These are phyloP conservation scores for Neurospora sp. DNA, from an alignment of 495 filamentous ascomycete species.

Conservation along the genomic window DNA sequence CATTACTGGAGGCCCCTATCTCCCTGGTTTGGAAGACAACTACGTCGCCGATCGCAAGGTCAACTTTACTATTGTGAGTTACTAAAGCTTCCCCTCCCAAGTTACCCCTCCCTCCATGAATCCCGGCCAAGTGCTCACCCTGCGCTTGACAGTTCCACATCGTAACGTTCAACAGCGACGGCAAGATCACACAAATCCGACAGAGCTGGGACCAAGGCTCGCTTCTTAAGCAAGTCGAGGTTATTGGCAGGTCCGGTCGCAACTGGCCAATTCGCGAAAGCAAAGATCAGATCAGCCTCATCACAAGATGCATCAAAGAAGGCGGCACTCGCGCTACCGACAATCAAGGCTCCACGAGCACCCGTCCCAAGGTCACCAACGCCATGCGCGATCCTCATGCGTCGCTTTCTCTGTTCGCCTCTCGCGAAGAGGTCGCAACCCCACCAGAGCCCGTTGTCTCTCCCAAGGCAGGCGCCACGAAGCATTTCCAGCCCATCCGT, in stretches of 20 bases:
- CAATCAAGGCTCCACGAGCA: constrained; percentile 21
- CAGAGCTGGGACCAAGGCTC: constrained; percentile 93
- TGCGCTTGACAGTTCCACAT: constrained; percentile 62
- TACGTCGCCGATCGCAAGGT: constrained; percentile 78
- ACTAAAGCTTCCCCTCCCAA: neutral
- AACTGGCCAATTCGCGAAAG: constrained; percentile 93
- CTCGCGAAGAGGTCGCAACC: constrained; percentile 45
- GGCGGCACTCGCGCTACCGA: constrained; percentile 11
- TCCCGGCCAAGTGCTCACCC: constrained; percentile 18
- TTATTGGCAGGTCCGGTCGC: constrained; percentile 78
- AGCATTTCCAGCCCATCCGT: constrained; percentile 59
- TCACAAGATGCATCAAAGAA: constrained; percentile 43
- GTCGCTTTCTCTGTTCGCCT: constrained; percentile 60
- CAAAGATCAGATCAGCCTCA: constrained; percentile 70
- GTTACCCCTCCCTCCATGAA: constrained; percentile 2
- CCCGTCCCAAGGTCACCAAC: constrained; percentile 39
- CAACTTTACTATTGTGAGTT: constrained; percentile 70
- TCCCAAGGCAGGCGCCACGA: constrained; percentile 57
- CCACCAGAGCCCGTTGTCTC: constrained; percentile 38
- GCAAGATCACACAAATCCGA: constrained; percentile 75
- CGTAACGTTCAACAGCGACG: constrained; percentile 66
- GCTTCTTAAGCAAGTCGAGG: constrained; percentile 82
- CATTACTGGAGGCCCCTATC: constrained; percentile 71
- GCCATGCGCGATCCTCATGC: constrained; percentile 60
- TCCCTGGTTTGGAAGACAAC: constrained; percentile 88